Evolutionary conservation across 768 basidiomycete genomes (phyloP).

Genomic region (Auricularia sp.): DNA sequence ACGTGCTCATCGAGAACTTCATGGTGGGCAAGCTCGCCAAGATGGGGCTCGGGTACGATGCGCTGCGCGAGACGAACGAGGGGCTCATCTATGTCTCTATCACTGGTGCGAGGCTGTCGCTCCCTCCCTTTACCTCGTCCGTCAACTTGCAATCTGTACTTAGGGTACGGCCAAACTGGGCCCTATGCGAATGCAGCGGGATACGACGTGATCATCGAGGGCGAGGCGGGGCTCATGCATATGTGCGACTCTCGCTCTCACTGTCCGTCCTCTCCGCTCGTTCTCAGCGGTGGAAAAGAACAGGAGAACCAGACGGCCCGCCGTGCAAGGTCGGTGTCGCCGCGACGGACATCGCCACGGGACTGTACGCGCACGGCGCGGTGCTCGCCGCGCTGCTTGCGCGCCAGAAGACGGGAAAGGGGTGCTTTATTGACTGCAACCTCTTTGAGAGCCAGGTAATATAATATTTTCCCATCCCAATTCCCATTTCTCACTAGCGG

Average conservation of each 20-base stretch:
- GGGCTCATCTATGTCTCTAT: slow-evolving; percentile 80
- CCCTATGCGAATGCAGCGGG: slow-evolving; percentile 77
- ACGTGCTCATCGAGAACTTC: slow-evolving; percentile 87
- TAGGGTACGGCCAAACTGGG: slow-evolving; percentile 81
- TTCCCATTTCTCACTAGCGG: too few species aligned
- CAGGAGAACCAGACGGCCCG: slow-evolving; percentile 76
- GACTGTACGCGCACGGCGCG: slow-evolving; percentile 84
- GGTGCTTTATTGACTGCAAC: slow-evolving; percentile 87
- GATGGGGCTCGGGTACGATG: slow-evolving; percentile 80
- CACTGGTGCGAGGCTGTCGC: slow-evolving; percentile 42
- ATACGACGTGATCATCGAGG: slow-evolving; percentile 84
- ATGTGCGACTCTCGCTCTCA: slow-evolving; percentile 44
- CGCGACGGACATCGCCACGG: slow-evolving; percentile 79
- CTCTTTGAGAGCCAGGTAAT: slow-evolving; percentile 72
- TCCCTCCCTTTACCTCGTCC: slow-evolving; percentile 9
- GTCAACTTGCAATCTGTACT: slow-evolving; percentile 11
- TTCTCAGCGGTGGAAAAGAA: slow-evolving; percentile 33
- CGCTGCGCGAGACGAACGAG: slow-evolving; percentile 68
- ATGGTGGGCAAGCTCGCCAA: slow-evolving; percentile 74
- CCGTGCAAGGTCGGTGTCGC: slow-evolving; percentile 96
- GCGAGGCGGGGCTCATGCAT: slow-evolving; percentile 90
- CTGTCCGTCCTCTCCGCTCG: slow-evolving; percentile 5
- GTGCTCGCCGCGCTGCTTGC: slow-evolving; percentile 85
- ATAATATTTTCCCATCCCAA: not conserved
- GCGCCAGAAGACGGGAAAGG: slow-evolving; percentile 72